These are phyloP conservation scores for Ophiostoma quercus DNA, from an alignment of 2,329 filamentous ascomycete genomes.

Conservation along the genomic window DNA sequence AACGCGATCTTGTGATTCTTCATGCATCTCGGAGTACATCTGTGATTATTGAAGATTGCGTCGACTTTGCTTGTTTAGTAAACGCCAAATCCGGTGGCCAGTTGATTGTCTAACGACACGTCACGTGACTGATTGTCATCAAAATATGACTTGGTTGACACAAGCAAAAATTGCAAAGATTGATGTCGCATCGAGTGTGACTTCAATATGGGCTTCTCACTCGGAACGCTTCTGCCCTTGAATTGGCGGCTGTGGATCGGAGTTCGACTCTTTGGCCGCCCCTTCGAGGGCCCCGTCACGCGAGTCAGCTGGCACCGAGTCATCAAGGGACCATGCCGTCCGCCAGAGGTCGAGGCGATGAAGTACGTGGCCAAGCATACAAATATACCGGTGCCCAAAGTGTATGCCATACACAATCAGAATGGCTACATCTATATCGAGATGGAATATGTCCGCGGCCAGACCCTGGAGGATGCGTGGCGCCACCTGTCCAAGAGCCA, in stretches of 20 bases:
- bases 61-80: no score
- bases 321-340: slow-evolving; percentile 23
- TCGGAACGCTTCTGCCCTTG: neutral
- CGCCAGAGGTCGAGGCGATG: slow-evolving; percentile 20
- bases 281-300: neutral
- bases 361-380: slow-evolving; percentile 18
- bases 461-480: slow-evolving; percentile 13
- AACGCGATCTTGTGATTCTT: no score
- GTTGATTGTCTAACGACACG: no score
- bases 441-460: slow-evolving; percentile 20
- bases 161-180: no score
- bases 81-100: no score
- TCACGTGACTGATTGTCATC: no score
- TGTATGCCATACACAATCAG: slow-evolving; percentile 10
- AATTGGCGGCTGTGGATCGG: neutral
- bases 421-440: slow-evolving; percentile 19
- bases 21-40: no score
- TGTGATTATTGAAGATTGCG: no score
- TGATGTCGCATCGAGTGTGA: no score
- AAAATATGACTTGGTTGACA: no score
- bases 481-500: neutral
- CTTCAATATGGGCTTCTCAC: neutral
- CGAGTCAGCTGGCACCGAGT: neutral
- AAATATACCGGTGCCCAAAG: slow-evolving; percentile 13
- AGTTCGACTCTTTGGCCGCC: neutral